phyloP scores from a whole-genome alignment of 495 filamentous ascomycete genomes.

The Penicillium samsonianum region DNA sequence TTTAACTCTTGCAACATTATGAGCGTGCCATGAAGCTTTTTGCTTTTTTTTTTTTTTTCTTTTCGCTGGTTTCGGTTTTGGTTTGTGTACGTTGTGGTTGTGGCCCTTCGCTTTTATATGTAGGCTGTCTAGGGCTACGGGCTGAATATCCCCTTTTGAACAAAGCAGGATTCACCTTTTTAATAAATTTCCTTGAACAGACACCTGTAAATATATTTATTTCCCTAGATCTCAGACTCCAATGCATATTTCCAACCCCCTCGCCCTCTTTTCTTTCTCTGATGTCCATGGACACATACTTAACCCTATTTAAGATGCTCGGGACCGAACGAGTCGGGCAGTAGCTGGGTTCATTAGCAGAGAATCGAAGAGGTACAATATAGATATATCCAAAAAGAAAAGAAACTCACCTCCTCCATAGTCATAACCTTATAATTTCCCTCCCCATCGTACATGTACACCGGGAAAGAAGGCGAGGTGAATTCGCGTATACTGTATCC shows the following conservation, averaged over 20 bases:
- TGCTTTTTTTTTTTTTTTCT: conserved; percentile 7
- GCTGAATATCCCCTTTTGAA: conserved; percentile 3
- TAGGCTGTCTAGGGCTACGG: background rate
- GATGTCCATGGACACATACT: background rate
- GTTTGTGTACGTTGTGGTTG: background rate
- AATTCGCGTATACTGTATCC: conserved; percentile 76
- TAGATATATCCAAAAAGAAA: conserved; percentile 1
- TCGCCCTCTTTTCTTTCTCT: background rate
- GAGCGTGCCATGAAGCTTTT: conserved; percentile 22
- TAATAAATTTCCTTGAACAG: background rate
- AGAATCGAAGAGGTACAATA: conserved; percentile 1
- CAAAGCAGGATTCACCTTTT: background rate
- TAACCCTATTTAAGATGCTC: conserved; percentile 36
- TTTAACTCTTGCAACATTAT: conserved; percentile 34
- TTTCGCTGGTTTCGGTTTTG: conserved; percentile 3
- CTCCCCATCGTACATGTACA: conserved; percentile 90
- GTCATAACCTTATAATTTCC: conserved; percentile 68
- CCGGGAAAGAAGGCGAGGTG: conserved; percentile 62
- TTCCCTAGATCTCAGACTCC: background rate
- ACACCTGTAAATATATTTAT: background rate
- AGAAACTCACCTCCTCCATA: conserved; percentile 64
- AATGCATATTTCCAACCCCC: background rate
- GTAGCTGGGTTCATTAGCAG: conserved; percentile 49
- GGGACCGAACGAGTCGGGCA: conserved; percentile 74
- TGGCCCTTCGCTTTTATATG: background rate